Base-by-base conservation (phyloP, 805 yeast species). In the Lipomyces starkeyi region DNA sequence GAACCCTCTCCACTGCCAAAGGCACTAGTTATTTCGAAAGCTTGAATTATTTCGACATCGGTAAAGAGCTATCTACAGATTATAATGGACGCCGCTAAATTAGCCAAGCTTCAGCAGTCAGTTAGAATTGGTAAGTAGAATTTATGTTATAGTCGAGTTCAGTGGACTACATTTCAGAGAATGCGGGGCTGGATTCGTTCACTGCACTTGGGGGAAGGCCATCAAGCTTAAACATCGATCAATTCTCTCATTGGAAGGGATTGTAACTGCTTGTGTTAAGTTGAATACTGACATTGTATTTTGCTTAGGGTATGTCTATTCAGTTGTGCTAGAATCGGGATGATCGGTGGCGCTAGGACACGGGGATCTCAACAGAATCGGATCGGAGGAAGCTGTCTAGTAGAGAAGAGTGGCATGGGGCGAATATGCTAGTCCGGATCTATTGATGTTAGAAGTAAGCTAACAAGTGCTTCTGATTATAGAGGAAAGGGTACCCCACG, bases 101-200 rank as follows among this genome's bases (percentile, higher is more conserved):
- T 93, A 81, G 96, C 92, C 81, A 91, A 91, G 82, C 85, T 90
- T 75, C 86, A 91, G 78, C 86, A 91, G 82, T 84, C 86, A 83
- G 89, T 86, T 84, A 93, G 95, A 79, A 88, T 90, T 76, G 95
- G 93, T 78, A 83, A 79, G 78, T 63, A 35, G n/a, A 7, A 8
- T 27, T 53, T 47, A 17, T 27, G 20, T 70, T 55, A n/a, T 52
- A 6, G 22, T 43, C 22, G 49, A 2, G 22, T 6, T 43, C 22
- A 43, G 22, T 17, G 17, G 22, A 40, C 22, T 58, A 25, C 37
- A 20, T 34, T 22, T 52, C 29, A 20, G n/a, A 27, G 57, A 54
- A 2, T 25, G 32, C 20, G 49, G 22, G 49, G 49, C 7, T n/a
- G 8, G 49, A 43, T 43, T 17, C 22, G 40, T 11, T 17, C 40